Conservation (phyloP, 495 filamentous ascomycete species). For the Aspergillus bridgeri region DNA sequence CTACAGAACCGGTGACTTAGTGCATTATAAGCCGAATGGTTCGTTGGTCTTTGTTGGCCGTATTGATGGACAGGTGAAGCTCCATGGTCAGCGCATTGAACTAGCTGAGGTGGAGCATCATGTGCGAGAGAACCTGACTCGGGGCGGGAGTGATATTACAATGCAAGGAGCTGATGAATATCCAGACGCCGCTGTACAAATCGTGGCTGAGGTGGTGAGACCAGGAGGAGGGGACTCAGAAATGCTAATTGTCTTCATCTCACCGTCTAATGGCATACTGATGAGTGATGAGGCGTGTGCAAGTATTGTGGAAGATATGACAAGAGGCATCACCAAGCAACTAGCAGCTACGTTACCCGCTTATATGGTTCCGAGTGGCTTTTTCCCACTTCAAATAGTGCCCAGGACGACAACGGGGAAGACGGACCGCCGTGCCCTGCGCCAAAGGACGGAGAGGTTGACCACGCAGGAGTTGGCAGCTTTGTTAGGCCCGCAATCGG, state of each 20-base stretch:
- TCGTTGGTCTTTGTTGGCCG: conserved; percentile 15
- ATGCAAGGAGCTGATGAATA: no score
- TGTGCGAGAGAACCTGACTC: conserved; percentile 21
- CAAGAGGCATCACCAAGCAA: conserved; percentile 6
- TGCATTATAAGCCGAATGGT: conserved; percentile 25
- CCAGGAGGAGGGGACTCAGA: conserved; percentile 40
- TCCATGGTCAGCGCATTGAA: conserved; percentile 28
- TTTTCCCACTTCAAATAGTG: conserved; percentile 27
- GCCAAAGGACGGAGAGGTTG: background rate
- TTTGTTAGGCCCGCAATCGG: no score
- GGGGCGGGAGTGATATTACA: no score
- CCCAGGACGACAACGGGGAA: conserved; percentile 34
- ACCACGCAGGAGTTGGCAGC: background rate
- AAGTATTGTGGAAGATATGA: no score
- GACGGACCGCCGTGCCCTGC: conserved; percentile 17
- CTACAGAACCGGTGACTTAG: conserved; percentile 32
- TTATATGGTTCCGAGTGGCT: conserved; percentile 42
- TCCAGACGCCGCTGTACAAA: conserved; percentile 29
- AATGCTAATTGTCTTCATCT: background rate
- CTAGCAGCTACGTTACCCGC: conserved; percentile 9
- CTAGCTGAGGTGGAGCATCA: no score
- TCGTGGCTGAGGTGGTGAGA: conserved; percentile 41
- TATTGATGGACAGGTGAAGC: conserved; percentile 44
- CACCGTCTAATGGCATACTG: background rate
- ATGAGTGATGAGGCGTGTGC: background rate